These are phyloP conservation scores for Hanseniaspora osmophila DNA, from an alignment of 805 yeast genomes.

Conservation along the genomic window DNA sequence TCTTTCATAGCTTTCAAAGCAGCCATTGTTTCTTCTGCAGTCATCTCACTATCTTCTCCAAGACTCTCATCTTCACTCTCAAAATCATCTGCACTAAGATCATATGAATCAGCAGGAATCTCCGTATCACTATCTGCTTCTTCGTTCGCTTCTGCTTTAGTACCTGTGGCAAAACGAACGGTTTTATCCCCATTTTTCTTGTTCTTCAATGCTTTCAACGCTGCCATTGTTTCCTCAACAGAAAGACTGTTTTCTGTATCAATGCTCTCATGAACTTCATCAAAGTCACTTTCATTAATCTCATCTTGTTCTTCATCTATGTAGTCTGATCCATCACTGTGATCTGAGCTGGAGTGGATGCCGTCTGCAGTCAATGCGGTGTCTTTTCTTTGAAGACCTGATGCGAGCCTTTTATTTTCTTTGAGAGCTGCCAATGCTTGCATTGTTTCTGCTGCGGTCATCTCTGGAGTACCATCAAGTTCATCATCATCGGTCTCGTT, in stretches of 20 bases:
- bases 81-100: neutral
- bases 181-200: slow-evolving; percentile 11
- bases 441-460: slow-evolving; percentile 25
- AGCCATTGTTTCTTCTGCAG: slow-evolving; percentile 25
- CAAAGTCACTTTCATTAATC: slow-evolving; percentile 8
- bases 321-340: slow-evolving; percentile 14
- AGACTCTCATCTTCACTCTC: slow-evolving; percentile 9
- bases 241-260: slow-evolving; percentile 20
- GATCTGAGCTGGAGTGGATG: slow-evolving; percentile 1
- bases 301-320: slow-evolving; percentile 16
- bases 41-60: slow-evolving; percentile 16
- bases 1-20: slow-evolving; percentile 19
- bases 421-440: slow-evolving; percentile 21
- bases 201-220: slow-evolving; percentile 28
- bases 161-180: neutral
- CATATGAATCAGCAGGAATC: slow-evolving; percentile 27
- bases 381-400: slow-evolving; percentile 4
- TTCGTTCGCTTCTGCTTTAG: slow-evolving; percentile 22
- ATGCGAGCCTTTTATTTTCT: slow-evolving; percentile 7
- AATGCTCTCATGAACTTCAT: slow-evolving; percentile 16
- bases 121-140: slow-evolving; percentile 5
- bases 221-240: slow-evolving; percentile 31
- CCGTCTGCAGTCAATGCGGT: slow-evolving; percentile 6
- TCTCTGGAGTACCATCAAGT: slow-evolving; percentile 14
- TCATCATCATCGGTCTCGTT: slow-evolving; percentile 29